Percentiles rank a stretch among this genome's conserved stretches.
Conservation (phyloP, 2,329 filamentous ascomycete genomes). For the Colletotrichum sojae region DNA sequence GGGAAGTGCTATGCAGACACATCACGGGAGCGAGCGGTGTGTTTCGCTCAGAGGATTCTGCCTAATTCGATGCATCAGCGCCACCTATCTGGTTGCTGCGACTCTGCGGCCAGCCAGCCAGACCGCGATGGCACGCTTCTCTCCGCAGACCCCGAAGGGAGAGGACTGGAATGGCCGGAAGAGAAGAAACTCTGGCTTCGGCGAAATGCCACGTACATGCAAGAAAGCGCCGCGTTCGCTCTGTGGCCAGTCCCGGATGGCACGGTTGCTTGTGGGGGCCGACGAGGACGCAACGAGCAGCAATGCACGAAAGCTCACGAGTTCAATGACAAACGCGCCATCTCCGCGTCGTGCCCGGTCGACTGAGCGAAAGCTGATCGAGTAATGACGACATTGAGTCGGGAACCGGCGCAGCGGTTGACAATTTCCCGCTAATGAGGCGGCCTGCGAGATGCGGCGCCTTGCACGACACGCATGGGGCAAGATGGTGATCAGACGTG, state of each 20-base stretch:
- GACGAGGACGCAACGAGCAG: not conserved
- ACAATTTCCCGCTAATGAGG: slow-evolving; percentile 11
- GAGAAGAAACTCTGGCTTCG: not conserved
- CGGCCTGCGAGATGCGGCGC: slow-evolving; percentile 10
- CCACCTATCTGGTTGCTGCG: not conserved
- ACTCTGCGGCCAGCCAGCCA: slow-evolving; percentile 5
- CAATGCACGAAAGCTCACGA: slow-evolving; percentile 32
- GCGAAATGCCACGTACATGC: slow-evolving; percentile 1
- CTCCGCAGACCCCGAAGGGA: slow-evolving; percentile 8
- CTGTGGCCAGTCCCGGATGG: slow-evolving; percentile 20
- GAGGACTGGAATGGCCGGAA: slow-evolving; percentile 1
- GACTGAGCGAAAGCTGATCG: slow-evolving; percentile 1
- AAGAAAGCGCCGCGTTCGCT: no score
- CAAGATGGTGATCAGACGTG: slow-evolving; percentile 23
- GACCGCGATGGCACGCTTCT: not conserved
- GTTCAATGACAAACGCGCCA: slow-evolving; percentile 19
- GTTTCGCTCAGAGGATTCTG: not conserved
- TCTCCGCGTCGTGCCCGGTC: slow-evolving; percentile 6
- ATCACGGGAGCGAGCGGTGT: not conserved
- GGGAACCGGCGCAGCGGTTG: not conserved
- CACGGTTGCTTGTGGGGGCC: slow-evolving; percentile 38
- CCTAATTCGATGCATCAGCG: slow-evolving; percentile 6
- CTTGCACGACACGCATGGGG: slow-evolving; percentile 6
- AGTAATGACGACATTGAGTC: slow-evolving; percentile 25
- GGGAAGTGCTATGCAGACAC: not conserved